phyloP scores from a whole-genome alignment of 768 basidiomycete genomes.

The Boletus subcaerulescens region DNA sequence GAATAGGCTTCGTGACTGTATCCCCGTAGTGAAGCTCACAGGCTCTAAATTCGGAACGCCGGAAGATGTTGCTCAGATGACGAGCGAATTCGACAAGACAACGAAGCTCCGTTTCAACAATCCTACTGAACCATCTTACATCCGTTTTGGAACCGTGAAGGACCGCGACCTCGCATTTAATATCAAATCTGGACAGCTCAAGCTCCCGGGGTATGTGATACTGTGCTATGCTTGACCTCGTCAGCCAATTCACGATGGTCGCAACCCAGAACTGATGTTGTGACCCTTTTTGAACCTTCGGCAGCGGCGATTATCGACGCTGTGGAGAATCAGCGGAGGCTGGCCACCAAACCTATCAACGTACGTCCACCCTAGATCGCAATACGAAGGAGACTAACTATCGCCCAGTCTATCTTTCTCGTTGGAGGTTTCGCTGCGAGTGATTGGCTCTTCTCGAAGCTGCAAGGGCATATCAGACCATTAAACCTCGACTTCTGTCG shows the following conservation, averaged over 20 bases:
- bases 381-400: conserved; percentile 1
- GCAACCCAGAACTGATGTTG: conserved; percentile 26
- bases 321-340: conserved; percentile 22
- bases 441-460: conserved; percentile 38
- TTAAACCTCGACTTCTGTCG: conserved; percentile 42
- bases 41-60: conserved; percentile 38
- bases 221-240: no score
- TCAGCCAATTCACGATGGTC: background rate
- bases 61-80: conserved; percentile 43
- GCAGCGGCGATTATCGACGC: conserved; percentile 19
- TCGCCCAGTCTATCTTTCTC: conserved; percentile 34
- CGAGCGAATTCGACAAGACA: conserved; percentile 43
- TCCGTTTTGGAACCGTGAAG: conserved; percentile 44
- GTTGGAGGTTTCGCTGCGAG: conserved; percentile 47
- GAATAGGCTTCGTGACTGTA: background rate
- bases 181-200: conserved; percentile 48
- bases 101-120: conserved; percentile 46
- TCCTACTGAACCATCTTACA: conserved; percentile 39
- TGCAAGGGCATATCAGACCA: conserved; percentile 33
- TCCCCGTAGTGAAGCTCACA: conserved; percentile 35
- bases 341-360: conserved; percentile 20
- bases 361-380: conserved; percentile 13
- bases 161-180: conserved; percentile 40
- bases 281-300: conserved; percentile 31
- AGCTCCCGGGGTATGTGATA: conserved; percentile 33